A percentile compares a stretch with the other conserved stretches of the same genome.
Evolutionary conservation across 495 filamentous ascomycete species (phyloP).

Genomic region (Margaritispora aquatica): DNA sequence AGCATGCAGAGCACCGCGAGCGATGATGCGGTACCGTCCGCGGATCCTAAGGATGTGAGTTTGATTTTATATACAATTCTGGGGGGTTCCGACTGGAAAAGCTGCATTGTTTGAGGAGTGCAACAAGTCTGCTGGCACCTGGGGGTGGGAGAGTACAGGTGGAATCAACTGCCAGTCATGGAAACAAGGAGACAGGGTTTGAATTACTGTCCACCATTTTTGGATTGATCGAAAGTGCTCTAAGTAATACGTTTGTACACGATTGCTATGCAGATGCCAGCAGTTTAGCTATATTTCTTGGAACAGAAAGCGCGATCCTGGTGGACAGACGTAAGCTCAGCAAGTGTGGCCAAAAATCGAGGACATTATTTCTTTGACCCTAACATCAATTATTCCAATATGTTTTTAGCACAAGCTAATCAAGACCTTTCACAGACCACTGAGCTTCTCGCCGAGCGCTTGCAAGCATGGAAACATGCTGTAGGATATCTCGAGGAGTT

Average conservation of each 20-base stretch:
- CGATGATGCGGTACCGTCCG: slow-evolving; percentile 62
- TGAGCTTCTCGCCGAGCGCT: slow-evolving; percentile 72
- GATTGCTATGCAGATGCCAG: too few species aligned
- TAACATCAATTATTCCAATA: too few species aligned
- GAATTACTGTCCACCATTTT: too few species aligned
- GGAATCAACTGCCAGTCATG: too few species aligned
- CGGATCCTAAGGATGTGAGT: slow-evolving; percentile 71
- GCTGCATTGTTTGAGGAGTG: too few species aligned
- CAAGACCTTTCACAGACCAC: slow-evolving; percentile 46
- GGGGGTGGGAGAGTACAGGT: too few species aligned
- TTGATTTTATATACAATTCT: not conserved
- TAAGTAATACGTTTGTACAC: too few species aligned
- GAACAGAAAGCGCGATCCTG: not conserved
- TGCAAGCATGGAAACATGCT: slow-evolving; percentile 94
- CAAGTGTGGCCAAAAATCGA: not conserved
- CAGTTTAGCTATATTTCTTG: not conserved
- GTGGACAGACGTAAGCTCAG: not conserved
- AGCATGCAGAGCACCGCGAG: slow-evolving; percentile 45
- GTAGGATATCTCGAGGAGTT: slow-evolving; percentile 88
- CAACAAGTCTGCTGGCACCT: too few species aligned
- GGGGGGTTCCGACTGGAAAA: too few species aligned
- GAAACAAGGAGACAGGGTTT: too few species aligned
- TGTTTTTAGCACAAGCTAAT: not conserved
- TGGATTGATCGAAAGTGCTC: too few species aligned
- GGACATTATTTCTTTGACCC: not conserved